Conservation (phyloP, 2,329 filamentous ascomycete genomes). For the Hymenoscyphus repandus region DNA sequence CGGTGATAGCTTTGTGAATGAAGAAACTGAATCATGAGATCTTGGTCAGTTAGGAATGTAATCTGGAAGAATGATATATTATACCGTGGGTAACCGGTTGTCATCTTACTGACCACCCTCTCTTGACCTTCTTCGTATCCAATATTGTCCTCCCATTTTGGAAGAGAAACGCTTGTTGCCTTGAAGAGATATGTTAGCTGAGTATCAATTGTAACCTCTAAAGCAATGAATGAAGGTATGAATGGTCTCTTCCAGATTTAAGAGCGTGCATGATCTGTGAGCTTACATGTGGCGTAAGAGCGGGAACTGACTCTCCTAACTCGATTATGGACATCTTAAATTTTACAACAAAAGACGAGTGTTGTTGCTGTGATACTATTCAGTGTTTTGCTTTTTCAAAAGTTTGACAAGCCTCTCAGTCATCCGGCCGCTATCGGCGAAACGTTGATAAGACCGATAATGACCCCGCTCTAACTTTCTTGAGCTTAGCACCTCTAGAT, state of each 20-base stretch:
- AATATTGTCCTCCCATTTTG: slow-evolving; percentile 86
- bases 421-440: not conserved
- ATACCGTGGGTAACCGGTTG: slow-evolving; percentile 83
- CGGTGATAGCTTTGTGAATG: slow-evolving; percentile 76
- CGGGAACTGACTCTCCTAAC: slow-evolving; percentile 32
- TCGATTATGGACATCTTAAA: slow-evolving; percentile 29
- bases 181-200: slow-evolving; percentile 34
- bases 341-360: not conserved
- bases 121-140: slow-evolving; percentile 89
- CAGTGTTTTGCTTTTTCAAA: not conserved
- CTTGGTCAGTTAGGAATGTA: slow-evolving; percentile 16
- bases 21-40: slow-evolving; percentile 63
- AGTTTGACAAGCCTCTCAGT: not conserved
- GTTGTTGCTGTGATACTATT: not conserved
- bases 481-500: not conserved
- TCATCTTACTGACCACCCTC: slow-evolving; percentile 82
- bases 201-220: not conserved
- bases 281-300: slow-evolving; percentile 32
- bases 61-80: not conserved
- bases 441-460: not conserved
- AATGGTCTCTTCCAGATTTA: no score
- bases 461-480: not conserved
- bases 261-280: not conserved
- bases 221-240: not conserved
- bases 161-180: slow-evolving; percentile 94